Percentiles rank a stretch among this genome's conserved stretches.
These are phyloP conservation scores for Aureobasidium sp. DNA, from an alignment of 2,329 filamentous ascomycete genomes.

Conservation along the genomic window DNA sequence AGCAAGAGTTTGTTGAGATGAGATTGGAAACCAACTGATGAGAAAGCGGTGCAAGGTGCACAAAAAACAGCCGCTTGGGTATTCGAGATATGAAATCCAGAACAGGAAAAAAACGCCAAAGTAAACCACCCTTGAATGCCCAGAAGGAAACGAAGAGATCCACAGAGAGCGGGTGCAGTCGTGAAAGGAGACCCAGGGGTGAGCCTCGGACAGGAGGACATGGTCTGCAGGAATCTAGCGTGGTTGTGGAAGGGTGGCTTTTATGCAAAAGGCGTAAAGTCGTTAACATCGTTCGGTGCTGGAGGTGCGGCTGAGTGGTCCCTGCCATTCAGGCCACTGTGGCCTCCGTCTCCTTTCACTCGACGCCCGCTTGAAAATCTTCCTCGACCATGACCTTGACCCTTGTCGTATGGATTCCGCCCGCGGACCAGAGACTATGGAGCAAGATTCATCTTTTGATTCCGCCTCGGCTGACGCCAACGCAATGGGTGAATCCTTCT, in stretches of 20 bases:
- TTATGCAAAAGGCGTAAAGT: background rate
- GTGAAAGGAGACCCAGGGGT: too few relatives aligned
- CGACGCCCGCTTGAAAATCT: constrained; percentile 38
- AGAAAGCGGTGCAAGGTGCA: too few relatives aligned
- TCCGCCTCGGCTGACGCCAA: constrained; percentile 26
- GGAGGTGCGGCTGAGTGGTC: constrained; percentile 28
- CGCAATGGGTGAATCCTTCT: constrained; percentile 43
- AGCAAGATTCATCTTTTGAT: constrained; percentile 22
- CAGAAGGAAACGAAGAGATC: too few relatives aligned
- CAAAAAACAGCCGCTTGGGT: too few relatives aligned
- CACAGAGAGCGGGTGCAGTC: too few relatives aligned
- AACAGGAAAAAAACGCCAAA: too few relatives aligned
- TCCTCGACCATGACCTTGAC: constrained; percentile 34
- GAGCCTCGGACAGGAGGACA: too few relatives aligned
- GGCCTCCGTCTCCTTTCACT: constrained; percentile 33
- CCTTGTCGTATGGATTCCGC: constrained; percentile 26
- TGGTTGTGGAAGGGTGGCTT: too few relatives aligned
- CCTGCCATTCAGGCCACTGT: constrained; percentile 19
- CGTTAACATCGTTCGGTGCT: constrained; percentile 26
- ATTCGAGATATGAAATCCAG: too few relatives aligned
- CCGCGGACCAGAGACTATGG: constrained; percentile 24
- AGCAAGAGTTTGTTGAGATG: background rate
- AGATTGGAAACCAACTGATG: too few relatives aligned
- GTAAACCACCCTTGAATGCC: too few relatives aligned
- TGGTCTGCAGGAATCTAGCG: too few relatives aligned